Evolutionary conservation across 768 basidiomycete genomes (phyloP).

Genomic region (Coprinellus micaceus): DNA sequence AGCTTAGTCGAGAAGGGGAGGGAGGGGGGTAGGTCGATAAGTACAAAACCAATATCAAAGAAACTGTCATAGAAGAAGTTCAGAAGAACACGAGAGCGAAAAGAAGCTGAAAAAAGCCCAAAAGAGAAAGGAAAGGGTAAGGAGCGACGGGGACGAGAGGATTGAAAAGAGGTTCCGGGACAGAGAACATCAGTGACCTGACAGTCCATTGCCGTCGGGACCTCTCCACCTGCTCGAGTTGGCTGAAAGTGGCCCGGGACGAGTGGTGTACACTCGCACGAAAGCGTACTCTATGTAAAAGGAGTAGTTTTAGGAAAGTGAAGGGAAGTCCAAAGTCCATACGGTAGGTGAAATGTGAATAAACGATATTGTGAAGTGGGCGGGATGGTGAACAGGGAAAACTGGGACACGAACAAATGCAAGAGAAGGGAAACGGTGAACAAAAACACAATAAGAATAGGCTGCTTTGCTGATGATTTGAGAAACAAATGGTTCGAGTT

Average conservation of each 20-base stretch:
- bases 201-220: background rate
- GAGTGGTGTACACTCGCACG: too few species aligned
- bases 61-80: background rate
- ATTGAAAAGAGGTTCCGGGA: background rate
- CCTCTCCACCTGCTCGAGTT: background rate
- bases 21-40: background rate
- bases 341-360: too few species aligned
- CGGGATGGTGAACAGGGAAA: background rate
- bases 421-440: background rate
- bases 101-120: background rate
- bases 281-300: too few species aligned
- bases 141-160: conserved; percentile 3
- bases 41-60: background rate
- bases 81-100: too few species aligned
- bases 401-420: background rate
- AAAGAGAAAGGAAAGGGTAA: conserved; percentile 8
- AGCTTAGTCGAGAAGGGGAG: background rate
- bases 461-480: background rate
- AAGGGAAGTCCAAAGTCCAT: too few species aligned
- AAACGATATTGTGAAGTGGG: too few species aligned
- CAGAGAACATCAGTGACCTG: background rate
- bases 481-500: background rate
- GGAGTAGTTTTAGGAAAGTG: too few species aligned
- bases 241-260: background rate
- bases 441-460: background rate